Percentiles rank a stretch among this genome's conserved stretches.
Evolutionary conservation across 2,329 filamentous ascomycete genomes (phyloP).

Genomic region (Fusarium vanettenii): DNA sequence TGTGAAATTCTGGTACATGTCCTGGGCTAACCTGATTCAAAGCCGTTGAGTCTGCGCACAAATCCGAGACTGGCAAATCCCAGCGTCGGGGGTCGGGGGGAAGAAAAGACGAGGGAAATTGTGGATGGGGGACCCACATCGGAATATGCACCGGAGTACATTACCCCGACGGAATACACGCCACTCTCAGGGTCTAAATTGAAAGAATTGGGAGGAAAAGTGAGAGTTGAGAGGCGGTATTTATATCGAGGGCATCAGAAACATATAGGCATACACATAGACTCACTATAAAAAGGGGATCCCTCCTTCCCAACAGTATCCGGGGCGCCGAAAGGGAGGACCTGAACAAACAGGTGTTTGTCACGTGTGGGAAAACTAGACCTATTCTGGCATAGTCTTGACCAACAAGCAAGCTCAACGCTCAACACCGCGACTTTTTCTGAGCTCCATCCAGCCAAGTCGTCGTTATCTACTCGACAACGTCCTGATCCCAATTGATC

Average conservation of each 20-base stretch:
- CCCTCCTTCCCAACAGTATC: conserved; percentile 37
- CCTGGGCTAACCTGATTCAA: not conserved
- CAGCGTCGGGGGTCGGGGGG: conserved; percentile 41
- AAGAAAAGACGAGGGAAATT: conserved; percentile 39
- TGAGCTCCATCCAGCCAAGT: conserved; percentile 51
- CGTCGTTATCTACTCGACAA: conserved; percentile 47
- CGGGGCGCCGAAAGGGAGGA: conserved; percentile 88
- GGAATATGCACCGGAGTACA: conserved; percentile 28
- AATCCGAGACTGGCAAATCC: conserved; percentile 23
- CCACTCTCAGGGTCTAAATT: conserved; percentile 9
- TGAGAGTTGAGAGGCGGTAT: not conserved
- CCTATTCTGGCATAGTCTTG: conserved; percentile 45
- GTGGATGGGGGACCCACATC: conserved; percentile 32
- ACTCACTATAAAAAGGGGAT: not conserved
- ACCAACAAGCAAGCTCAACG: conserved; percentile 56
- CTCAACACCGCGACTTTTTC: conserved; percentile 59
- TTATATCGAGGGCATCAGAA: conserved; percentile 80
- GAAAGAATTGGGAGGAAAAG: not conserved
- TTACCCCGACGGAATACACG: conserved; percentile 34
- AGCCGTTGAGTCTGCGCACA: conserved; percentile 26
- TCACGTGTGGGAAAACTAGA: conserved; percentile 44
- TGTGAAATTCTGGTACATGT: not conserved
- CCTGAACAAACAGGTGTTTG: conserved; percentile 50
- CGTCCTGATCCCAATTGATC: conserved; percentile 46
- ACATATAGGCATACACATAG: not conserved